These are phyloP conservation scores for Neonectria ditissima DNA, from an alignment of 2,329 filamentous ascomycete species.

Conservation along the genomic window DNA sequence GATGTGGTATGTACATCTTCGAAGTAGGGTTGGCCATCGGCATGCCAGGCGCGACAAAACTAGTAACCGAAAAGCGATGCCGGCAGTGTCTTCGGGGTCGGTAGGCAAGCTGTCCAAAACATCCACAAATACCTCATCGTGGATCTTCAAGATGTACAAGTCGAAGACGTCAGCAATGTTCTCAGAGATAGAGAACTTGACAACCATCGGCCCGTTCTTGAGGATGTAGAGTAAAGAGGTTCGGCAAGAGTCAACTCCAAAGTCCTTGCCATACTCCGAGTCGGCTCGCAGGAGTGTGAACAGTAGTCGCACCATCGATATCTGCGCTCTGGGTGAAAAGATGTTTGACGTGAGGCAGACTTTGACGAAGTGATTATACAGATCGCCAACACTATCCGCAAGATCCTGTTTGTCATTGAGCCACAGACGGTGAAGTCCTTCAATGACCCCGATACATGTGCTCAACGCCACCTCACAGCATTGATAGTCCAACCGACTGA, in stretches of 20 bases:
- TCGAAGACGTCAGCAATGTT: slow-evolving; percentile 81
- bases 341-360: slow-evolving; percentile 74
- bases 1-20: slow-evolving; percentile 90
- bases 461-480: slow-evolving; percentile 80
- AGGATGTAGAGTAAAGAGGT: slow-evolving; percentile 83
- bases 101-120: slow-evolving; percentile 83
- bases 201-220: slow-evolving; percentile 70
- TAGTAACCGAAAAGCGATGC: slow-evolving; percentile 85
- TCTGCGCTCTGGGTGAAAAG: slow-evolving; percentile 76
- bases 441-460: slow-evolving; percentile 75
- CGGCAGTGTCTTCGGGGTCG: slow-evolving; percentile 78
- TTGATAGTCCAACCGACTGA: slow-evolving; percentile 70
- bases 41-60: slow-evolving; percentile 83
- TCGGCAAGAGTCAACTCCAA: slow-evolving; percentile 69
- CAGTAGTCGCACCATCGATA: slow-evolving; percentile 75
- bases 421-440: slow-evolving; percentile 74
- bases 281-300: slow-evolving; percentile 75
- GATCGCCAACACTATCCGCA: slow-evolving; percentile 74
- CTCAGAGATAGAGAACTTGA: slow-evolving; percentile 81
- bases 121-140: slow-evolving; percentile 87
- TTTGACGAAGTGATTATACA: slow-evolving; percentile 83
- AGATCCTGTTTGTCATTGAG: slow-evolving; percentile 68
- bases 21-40: slow-evolving; percentile 85
- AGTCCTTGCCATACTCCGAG: slow-evolving; percentile 72
- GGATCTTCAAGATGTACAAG: slow-evolving; percentile 82